Evolutionary conservation across 2,329 filamentous ascomycete genomes (phyloP).

Genomic region (Aureobasidium leucospermi): DNA sequence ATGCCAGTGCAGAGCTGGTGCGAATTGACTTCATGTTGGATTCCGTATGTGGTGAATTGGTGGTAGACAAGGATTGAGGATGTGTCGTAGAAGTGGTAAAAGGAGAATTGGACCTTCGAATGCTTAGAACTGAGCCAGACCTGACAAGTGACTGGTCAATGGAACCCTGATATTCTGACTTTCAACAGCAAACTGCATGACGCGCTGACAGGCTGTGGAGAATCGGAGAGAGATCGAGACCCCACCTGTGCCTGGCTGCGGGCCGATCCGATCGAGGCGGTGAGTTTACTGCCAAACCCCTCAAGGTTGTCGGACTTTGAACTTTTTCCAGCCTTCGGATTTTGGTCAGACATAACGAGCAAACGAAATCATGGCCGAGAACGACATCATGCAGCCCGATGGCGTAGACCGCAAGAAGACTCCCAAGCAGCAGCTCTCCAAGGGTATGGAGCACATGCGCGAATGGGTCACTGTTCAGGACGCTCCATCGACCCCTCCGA

Average conservation of each 20-base stretch:
- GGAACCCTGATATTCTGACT: neutral
- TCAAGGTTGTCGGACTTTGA: neutral
- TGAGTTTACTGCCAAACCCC: slow-evolving; percentile 4
- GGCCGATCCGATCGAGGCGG: neutral
- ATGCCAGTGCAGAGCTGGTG: slow-evolving; percentile 17
- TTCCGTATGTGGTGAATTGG: neutral
- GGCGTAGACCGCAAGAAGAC: slow-evolving; percentile 19
- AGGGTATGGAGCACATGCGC: slow-evolving; percentile 47
- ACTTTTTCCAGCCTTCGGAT: neutral
- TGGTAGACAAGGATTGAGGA: neutral
- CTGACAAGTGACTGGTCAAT: neutral
- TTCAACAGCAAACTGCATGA: neutral
- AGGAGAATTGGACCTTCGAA: neutral
- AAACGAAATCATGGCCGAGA: neutral
- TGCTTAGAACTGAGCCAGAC: neutral
- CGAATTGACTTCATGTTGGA: slow-evolving; percentile 24
- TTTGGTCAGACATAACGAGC: neutral
- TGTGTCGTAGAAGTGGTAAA: neutral
- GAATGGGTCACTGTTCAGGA: slow-evolving; percentile 38
- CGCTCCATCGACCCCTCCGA: slow-evolving; percentile 23
- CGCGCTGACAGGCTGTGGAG: slow-evolving; percentile 3
- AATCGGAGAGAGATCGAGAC: neutral
- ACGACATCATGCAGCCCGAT: neutral
- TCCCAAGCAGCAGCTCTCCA: slow-evolving; percentile 39
- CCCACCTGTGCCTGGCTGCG: neutral